Conservation (phyloP, 331 rosid species). For the Erythrophleum ivorense region DNA sequence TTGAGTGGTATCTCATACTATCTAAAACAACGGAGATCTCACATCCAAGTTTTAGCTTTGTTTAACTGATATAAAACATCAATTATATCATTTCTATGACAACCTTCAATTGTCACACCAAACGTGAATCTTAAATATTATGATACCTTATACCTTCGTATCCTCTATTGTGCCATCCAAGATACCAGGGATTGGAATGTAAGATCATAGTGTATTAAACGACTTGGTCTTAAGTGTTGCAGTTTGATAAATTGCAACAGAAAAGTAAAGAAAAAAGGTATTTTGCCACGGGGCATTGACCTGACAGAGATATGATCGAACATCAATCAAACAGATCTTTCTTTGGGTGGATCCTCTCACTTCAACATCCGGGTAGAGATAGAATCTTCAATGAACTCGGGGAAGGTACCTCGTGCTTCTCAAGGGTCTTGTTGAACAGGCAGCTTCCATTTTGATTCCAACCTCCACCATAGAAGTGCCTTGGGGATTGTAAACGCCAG, state of each 20-base stretch:
- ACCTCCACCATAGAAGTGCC: slow-evolving; percentile 91
- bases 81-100: too few relatives aligned
- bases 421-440: slow-evolving; percentile 75
- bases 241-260: not conserved
- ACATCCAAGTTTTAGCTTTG: too few relatives aligned
- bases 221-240: not conserved
- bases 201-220: not conserved
- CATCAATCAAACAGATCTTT: too few relatives aligned
- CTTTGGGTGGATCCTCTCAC: too few relatives aligned
- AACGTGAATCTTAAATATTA: too few relatives aligned
- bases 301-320: not conserved
- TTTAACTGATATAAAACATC: not conserved
- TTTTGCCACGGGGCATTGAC: slow-evolving; percentile 10
- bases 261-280: not conserved
- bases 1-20: not conserved
- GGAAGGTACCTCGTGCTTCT: slow-evolving; percentile 63
- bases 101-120: too few relatives aligned
- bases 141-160: too few relatives aligned
- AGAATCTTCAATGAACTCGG: too few relatives aligned
- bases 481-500: slow-evolving; percentile 93
- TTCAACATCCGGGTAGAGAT: too few relatives aligned
- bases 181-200: not conserved
- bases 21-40: too few relatives aligned
- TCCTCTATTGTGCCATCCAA: too few relatives aligned
- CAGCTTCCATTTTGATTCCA: slow-evolving; percentile 99